Conservation (phyloP, 1,284 basidiomycete species). For the Neotropicomus parvogracilis region DNA sequence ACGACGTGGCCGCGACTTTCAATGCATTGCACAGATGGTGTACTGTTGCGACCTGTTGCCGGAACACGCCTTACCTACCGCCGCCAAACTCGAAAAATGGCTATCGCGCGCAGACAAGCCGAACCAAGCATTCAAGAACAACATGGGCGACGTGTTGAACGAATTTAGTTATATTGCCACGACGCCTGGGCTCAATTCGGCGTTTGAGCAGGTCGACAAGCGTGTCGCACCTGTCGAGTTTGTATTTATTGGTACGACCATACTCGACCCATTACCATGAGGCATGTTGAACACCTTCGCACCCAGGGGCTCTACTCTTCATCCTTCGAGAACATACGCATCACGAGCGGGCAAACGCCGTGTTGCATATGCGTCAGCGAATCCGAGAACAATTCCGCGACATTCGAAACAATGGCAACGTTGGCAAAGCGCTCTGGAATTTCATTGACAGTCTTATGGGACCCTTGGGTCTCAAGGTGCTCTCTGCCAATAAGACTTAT, state of each 20-base stretch:
- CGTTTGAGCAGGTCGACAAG: constrained; percentile 48
- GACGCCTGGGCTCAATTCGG: constrained; percentile 35
- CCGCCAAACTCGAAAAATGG: constrained; percentile 57
- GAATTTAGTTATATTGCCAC: constrained; percentile 53
- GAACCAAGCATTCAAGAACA: constrained; percentile 41
- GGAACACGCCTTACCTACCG: constrained; percentile 47
- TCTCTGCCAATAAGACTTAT: constrained; percentile 14
- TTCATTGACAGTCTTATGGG: constrained; percentile 44
- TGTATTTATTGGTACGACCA: constrained; percentile 58
- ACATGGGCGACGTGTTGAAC: constrained; percentile 48
- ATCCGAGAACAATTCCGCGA: constrained; percentile 55
- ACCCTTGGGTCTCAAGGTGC: constrained; percentile 32
- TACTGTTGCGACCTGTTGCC: constrained; percentile 58
- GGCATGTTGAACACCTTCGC: neutral
- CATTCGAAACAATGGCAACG: constrained; percentile 53
- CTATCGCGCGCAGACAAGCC: constrained; percentile 46
- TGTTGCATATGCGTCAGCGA: constrained; percentile 49
- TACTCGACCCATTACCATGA: neutral
- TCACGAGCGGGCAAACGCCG: constrained; percentile 47
- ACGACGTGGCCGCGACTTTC: constrained; percentile 65
- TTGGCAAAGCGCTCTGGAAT: constrained; percentile 54
- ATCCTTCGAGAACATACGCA: constrained; percentile 40
- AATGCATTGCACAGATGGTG: constrained; percentile 61
- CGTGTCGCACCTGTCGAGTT: constrained; percentile 74
- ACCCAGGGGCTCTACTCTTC: constrained; percentile 55